phyloP scores from a whole-genome alignment of 164 flowering plant species.

The Aristolochia californica region DNA sequence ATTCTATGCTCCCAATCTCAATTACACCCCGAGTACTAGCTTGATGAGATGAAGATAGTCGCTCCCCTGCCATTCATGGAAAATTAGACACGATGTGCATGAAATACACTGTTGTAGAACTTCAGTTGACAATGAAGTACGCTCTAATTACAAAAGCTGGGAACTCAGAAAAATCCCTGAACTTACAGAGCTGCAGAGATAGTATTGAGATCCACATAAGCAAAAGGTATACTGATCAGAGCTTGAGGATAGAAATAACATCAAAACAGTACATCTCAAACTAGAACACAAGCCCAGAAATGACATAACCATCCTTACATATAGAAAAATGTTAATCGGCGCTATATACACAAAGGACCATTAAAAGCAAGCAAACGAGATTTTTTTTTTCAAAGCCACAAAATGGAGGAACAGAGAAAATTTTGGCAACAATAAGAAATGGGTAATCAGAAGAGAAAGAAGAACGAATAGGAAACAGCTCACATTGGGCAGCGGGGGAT shows the following conservation, averaged over 20 bases:
- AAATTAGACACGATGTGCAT: background rate
- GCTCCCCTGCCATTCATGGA: slow-evolving; percentile 15
- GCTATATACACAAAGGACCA: too few relatives aligned
- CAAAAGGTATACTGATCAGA: too few relatives aligned
- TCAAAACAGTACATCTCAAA: too few relatives aligned
- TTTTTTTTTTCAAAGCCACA: background rate
- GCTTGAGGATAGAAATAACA: too few relatives aligned
- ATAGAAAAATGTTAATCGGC: too few relatives aligned
- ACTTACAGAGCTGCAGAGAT: too few relatives aligned
- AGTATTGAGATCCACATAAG: too few relatives aligned
- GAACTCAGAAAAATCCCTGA: background rate
- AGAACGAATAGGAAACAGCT: background rate
- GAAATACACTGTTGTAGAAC: background rate
- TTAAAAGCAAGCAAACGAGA: background rate
- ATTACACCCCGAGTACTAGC: slow-evolving; percentile 22
- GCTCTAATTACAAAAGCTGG: background rate
- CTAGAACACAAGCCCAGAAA: too few relatives aligned
- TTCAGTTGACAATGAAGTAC: background rate
- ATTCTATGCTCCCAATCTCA: slow-evolving; percentile 15
- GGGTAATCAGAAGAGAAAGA: background rate
- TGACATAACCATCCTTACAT: too few relatives aligned
- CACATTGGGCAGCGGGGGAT: slow-evolving; percentile 15
- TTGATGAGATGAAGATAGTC: slow-evolving; percentile 22
- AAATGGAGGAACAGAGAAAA: background rate
- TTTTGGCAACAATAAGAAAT: background rate